phyloP scores from a whole-genome alignment of 208 protist genomes.

The Endotrypanum monterogeii region DNA sequence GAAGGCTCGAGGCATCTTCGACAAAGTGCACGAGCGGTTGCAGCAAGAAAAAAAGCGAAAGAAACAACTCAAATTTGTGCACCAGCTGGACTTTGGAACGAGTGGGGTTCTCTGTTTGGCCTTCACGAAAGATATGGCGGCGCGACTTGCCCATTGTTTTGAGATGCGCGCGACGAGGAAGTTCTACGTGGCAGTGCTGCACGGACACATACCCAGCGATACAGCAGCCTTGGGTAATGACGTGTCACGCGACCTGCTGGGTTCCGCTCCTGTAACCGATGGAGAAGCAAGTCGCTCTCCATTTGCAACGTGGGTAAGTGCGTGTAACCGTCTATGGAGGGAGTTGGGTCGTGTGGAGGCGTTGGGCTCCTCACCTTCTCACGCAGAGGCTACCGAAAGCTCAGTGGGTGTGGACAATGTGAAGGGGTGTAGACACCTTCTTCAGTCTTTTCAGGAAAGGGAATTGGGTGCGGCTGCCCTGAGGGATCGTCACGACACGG shows the following conservation, averaged over 20 bases:
- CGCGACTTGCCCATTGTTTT: conserved; percentile 81
- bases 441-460: neutral
- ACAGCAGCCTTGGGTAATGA: neutral
- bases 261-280: neutral
- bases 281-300: neutral
- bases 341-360: conserved; percentile 5
- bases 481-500: neutral
- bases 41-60: conserved; percentile 32
- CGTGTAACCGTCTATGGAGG: conserved; percentile 13
- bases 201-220: conserved; percentile 54
- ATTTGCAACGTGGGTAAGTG: conserved; percentile 6
- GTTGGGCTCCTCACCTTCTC: neutral
- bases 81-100: conserved; percentile 92
- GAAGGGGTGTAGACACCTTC: conserved; percentile 10
- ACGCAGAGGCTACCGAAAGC: neutral
- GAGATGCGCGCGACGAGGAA: conserved; percentile 84
- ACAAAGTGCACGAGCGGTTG: conserved; percentile 30
- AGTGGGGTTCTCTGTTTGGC: conserved; percentile 90
- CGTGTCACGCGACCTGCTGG: neutral
- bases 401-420: neutral
- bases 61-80: conserved; percentile 87
- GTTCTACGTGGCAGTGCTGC: conserved; percentile 78
- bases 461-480: neutral
- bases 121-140: conserved; percentile 80
- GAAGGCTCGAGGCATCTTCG: conserved; percentile 33